Conservation (phyloP, 805 yeast genomes). For the Saccharomycopsis sp. region DNA sequence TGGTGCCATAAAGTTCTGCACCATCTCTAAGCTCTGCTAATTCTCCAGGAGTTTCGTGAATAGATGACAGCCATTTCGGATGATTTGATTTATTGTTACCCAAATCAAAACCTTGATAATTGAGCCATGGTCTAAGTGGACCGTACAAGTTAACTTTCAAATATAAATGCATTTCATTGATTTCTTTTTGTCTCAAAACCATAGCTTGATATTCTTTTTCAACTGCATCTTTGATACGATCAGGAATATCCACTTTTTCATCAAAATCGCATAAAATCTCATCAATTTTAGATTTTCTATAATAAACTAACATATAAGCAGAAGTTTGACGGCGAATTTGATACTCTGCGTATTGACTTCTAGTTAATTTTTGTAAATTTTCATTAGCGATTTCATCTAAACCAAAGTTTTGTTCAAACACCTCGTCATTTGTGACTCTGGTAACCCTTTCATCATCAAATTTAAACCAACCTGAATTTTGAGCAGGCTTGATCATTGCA, state of each 20-base stretch:
- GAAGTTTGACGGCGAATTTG: slow-evolving; percentile 74
- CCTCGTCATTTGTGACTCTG: slow-evolving; percentile 74
- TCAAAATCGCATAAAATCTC: slow-evolving; percentile 47
- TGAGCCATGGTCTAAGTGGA: slow-evolving; percentile 36
- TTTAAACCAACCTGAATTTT: slow-evolving; percentile 66
- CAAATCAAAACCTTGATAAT: slow-evolving; percentile 65
- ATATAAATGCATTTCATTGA: slow-evolving; percentile 63
- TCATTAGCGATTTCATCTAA: slow-evolving; percentile 47
- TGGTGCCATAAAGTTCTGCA: neutral
- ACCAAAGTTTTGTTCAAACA: slow-evolving; percentile 88
- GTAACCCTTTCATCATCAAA: slow-evolving; percentile 96
- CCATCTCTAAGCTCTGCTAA: neutral
- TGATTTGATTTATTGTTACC: slow-evolving; percentile 8
- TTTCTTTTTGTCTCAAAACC: slow-evolving; percentile 42
- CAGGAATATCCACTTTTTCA: slow-evolving; percentile 48
- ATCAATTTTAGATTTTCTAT: slow-evolving; percentile 50
- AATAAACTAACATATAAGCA: slow-evolving; percentile 94
- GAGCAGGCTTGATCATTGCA: slow-evolving; percentile 78
- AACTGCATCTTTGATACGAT: slow-evolving; percentile 56
- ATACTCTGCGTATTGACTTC: slow-evolving; percentile 53
- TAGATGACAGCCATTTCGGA: too few species aligned
- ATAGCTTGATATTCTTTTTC: slow-evolving; percentile 51
- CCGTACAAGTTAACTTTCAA: slow-evolving; percentile 49
- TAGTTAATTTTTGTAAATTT: slow-evolving; percentile 39
- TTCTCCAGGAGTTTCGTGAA: slow-evolving; percentile 16